These are phyloP conservation scores for Hippophae gyantsensis DNA, from an alignment of 306 rosid species.

Conservation along the genomic window DNA sequence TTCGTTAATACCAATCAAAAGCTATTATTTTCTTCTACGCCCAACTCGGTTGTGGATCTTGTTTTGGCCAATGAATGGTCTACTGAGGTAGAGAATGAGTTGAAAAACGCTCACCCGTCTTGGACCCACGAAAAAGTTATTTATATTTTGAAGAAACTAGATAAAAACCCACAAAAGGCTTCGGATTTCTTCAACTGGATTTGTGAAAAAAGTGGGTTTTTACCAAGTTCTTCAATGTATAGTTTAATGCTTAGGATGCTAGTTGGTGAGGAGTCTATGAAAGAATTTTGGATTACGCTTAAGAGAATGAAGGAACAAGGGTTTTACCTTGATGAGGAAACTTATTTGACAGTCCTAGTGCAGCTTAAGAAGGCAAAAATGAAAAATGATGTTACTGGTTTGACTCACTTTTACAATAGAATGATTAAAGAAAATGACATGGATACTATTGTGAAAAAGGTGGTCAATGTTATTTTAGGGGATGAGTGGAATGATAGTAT, in stretches of 20 bases:
- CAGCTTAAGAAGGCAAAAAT: conserved; percentile 39
- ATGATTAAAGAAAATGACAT: conserved; percentile 50
- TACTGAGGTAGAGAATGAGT: conserved; percentile 39
- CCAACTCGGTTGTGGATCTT: conserved; percentile 47
- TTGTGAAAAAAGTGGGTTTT: conserved; percentile 39
- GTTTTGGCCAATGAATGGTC: conserved; percentile 60
- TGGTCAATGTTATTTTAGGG: conserved; percentile 37
- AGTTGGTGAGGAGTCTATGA: conserved; percentile 39
- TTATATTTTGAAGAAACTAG: conserved; percentile 57
- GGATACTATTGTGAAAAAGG: conserved; percentile 43
- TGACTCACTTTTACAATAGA: conserved; percentile 35
- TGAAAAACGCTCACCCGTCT: conserved; percentile 27
- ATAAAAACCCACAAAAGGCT: conserved; percentile 53
- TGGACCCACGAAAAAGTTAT: conserved; percentile 59
- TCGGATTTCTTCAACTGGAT: conserved; percentile 64
- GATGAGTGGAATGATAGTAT: conserved; percentile 53
- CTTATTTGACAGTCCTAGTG: conserved; percentile 29
- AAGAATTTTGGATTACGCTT: conserved; percentile 55
- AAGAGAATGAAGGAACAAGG: conserved; percentile 57
- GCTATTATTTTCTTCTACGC: conserved; percentile 48
- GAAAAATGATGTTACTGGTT: conserved; percentile 39
- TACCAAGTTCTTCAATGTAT: conserved; percentile 48
- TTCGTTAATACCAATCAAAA: conserved; percentile 26
- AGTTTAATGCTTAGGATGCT: conserved; percentile 53
- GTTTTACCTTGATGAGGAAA: conserved; percentile 48